phyloP scores from a whole-genome alignment of 2,329 filamentous ascomycete genomes.

The Calonectria honghensis region DNA sequence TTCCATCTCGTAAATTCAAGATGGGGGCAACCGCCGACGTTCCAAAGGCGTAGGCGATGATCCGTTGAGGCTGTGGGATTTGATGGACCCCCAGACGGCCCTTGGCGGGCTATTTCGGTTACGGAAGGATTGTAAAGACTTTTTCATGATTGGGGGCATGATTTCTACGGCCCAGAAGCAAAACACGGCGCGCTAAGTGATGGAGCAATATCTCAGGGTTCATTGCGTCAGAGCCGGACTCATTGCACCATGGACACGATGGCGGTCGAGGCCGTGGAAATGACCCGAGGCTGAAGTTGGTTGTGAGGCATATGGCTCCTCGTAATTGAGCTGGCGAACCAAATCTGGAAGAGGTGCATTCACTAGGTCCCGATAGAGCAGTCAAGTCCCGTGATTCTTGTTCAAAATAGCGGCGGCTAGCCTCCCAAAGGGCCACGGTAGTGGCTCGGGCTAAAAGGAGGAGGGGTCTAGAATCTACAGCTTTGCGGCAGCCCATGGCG shows the following conservation, averaged over 20 bases:
- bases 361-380: background rate
- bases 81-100: slow-evolving; percentile 24
- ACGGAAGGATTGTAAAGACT: slow-evolving; percentile 27
- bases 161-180: slow-evolving; percentile 25
- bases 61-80: slow-evolving; percentile 38
- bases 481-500: background rate
- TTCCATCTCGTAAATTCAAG: slow-evolving; percentile 51
- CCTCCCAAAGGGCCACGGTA: slow-evolving; percentile 25
- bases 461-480: slow-evolving; percentile 7
- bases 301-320: background rate
- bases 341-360: slow-evolving; percentile 1
- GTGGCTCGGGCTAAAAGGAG: background rate
- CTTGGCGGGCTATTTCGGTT: slow-evolving; percentile 22
- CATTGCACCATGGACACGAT: slow-evolving; percentile 43
- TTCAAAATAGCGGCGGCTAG: slow-evolving; percentile 6
- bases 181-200: slow-evolving; percentile 41
- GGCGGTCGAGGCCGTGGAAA: slow-evolving; percentile 24
- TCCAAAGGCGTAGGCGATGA: slow-evolving; percentile 45
- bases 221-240: slow-evolving; percentile 48
- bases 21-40: slow-evolving; percentile 41
- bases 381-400: background rate
- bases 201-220: slow-evolving; percentile 50
- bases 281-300: background rate
- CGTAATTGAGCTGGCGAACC: slow-evolving; percentile 9
- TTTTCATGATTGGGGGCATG: slow-evolving; percentile 29